Percentiles rank a stretch among this genome's conserved stretches.
These are phyloP conservation scores for Schizosaccharomyces lindneri DNA, from an alignment of 805 yeast genomes.

Conservation along the genomic window DNA sequence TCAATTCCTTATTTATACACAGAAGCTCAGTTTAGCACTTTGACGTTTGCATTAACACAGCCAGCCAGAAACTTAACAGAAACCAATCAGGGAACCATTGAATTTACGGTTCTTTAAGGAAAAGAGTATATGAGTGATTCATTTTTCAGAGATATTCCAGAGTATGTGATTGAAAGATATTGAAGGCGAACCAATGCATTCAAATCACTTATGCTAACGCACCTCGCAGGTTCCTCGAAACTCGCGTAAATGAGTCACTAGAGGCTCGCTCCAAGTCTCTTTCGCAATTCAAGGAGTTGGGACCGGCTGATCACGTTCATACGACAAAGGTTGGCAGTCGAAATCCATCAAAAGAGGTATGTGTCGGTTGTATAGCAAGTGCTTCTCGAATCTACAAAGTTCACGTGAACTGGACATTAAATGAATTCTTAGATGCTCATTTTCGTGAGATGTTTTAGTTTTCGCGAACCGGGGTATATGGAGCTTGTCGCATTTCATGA, in stretches of 20 bases:
- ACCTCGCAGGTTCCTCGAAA: slow-evolving; percentile 19
- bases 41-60: too few species aligned
- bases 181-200: neutral
- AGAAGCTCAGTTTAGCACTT: too few species aligned
- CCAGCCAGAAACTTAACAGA: neutral
- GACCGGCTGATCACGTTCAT: slow-evolving; percentile 52
- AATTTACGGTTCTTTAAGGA: too few species aligned
- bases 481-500: neutral
- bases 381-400: too few species aligned
- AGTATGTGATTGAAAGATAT: neutral
- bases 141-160: neutral
- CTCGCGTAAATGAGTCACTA: slow-evolving; percentile 26
- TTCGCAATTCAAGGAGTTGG: slow-evolving; percentile 27
- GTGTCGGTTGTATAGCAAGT: slow-evolving; percentile 8
- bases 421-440: slow-evolving; percentile 12
- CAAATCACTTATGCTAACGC: neutral
- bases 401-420: slow-evolving; percentile 20
- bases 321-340: slow-evolving; percentile 19
- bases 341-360: slow-evolving; percentile 22
- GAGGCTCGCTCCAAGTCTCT: slow-evolving; percentile 23
- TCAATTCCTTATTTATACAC: too few species aligned
- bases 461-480: too few species aligned
- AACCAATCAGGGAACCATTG: neutral
- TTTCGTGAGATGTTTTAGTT: neutral
- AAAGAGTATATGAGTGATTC: neutral